A percentile compares a stretch with the other conserved stretches of the same genome.
These are phyloP conservation scores for Zopfochytrium polystomum DNA, from an alignment of 371 early-diverging fungal genomes.

Conservation along the genomic window DNA sequence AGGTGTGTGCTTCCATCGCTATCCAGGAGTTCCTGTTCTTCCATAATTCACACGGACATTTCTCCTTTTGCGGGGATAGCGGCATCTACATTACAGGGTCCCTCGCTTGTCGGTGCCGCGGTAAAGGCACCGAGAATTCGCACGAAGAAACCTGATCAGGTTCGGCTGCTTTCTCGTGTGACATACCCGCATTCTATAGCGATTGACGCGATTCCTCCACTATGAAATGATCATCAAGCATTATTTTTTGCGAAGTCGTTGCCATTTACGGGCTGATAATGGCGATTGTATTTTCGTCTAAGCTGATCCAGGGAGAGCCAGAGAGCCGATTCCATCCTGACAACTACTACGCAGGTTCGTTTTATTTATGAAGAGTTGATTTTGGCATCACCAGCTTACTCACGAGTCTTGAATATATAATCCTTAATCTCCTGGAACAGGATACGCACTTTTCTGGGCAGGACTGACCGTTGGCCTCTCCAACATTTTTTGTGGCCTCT, in stretches of 20 bases:
- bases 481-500: constrained; percentile 90
- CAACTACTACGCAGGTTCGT: constrained; percentile 27
- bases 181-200: background rate
- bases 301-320: constrained; percentile 58
- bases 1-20: constrained; percentile 78
- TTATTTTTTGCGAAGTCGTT: constrained; percentile 98
- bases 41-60: background rate
- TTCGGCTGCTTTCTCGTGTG: constrained; percentile 16
- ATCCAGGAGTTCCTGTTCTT: constrained; percentile 20
- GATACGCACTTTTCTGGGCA: constrained; percentile 93
- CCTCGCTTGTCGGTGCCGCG: constrained; percentile 85
- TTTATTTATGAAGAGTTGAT: background rate
- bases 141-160: constrained; percentile 93
- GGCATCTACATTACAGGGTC: constrained; percentile 94
- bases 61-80: constrained; percentile 45
- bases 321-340: constrained; percentile 19
- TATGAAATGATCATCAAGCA: constrained; percentile 40
- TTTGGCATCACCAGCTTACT: background rate
- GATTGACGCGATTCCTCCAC: background rate
- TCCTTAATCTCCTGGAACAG: constrained; percentile 64
- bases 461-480: constrained; percentile 93
- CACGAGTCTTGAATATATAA: background rate
- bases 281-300: constrained; percentile 92
- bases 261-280: constrained; percentile 98
- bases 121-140: constrained; percentile 91